Base-by-base conservation (phyloP, 352 stramenopile species). In the Phytopythium vexans region DNA sequence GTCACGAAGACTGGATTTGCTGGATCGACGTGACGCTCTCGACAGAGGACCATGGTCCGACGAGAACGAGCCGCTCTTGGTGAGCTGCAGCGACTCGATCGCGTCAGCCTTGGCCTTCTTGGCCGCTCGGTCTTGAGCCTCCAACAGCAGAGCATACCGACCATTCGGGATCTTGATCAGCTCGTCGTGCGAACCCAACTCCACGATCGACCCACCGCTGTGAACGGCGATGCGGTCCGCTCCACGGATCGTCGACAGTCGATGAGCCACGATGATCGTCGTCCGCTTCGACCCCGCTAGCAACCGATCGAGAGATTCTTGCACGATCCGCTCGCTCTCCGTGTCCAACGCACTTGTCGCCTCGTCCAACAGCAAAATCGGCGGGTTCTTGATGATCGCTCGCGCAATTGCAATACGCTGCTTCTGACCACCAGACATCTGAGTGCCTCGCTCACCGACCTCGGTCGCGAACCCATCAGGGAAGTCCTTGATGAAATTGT, bases 391-490 rank as follows among this genome's bases (percentile, higher is more conserved):
- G 40, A 98, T 57, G 39, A 98, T 66, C 0, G 89, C 92, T 39
- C 94, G 75, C 8, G 92, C 92, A 56, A 98, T 97, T 12, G 86
- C 87, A 60, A 98, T 88, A 14, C 93, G 70, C 60, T 99, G 94
- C 54, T 97, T 97, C 76, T 98, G 95, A 8, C 92, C 94, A 33
- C 92, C 92, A 11, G 62, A 87, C 1, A 98, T 62, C 60, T 92
- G 73, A 9, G 92, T 72, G 15, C 89, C 91, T 7, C 83, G 59
- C 52, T 97, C 88, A 14, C 92, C 92, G 32, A 97, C 85, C 41
- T 87, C 54, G 5, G 93, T 98, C 48, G 95, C 70, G 48, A 96
- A 94, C 3, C 75, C 77, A 1, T 89, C 44, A 4, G 89, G 86
- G 56, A 98, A 92, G 2, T 42, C 49, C 8, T 63, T 62, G 55